These are phyloP conservation scores for Psilocybe azurescens DNA, from an alignment of 768 basidiomycete genomes.

Conservation along the genomic window DNA sequence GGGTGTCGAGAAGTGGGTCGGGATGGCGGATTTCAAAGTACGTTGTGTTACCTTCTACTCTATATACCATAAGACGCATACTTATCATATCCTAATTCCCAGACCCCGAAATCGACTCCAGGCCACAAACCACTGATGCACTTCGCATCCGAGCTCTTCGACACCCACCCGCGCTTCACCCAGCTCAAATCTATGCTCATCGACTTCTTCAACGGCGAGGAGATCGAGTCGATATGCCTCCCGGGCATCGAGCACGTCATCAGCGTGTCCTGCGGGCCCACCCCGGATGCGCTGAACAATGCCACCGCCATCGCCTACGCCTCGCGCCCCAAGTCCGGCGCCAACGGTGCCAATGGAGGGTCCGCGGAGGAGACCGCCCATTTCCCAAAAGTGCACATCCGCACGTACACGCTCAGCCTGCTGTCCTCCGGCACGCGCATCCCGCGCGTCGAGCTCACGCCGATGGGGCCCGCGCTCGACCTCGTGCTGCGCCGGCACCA, in stretches of 20 bases:
- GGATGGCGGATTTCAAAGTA: constrained; percentile 88
- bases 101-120: constrained; percentile 89
- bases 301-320: constrained; percentile 34
- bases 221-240: constrained; percentile 82
- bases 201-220: constrained; percentile 90
- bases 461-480: constrained; percentile 93
- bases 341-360: neutral
- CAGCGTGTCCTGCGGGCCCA: constrained; percentile 76
- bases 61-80: too few relatives aligned
- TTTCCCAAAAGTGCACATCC: constrained; percentile 87
- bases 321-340: constrained; percentile 23
- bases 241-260: constrained; percentile 89
- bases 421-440: constrained; percentile 78
- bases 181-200: constrained; percentile 93
- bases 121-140: constrained; percentile 94
- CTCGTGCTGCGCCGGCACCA: constrained; percentile 78
- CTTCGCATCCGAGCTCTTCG: constrained; percentile 95
- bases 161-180: constrained; percentile 89
- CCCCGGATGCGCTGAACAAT: constrained; percentile 56
- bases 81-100: too few relatives aligned
- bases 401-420: constrained; percentile 80
- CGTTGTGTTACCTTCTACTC: constrained; percentile 25
- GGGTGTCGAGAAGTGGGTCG: constrained; percentile 80
- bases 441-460: constrained; percentile 81
- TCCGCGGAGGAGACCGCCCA: constrained; percentile 43